Base-by-base conservation (phyloP, 2,329 filamentous ascomycete species). In the Sclerotinia nivalis region DNA sequence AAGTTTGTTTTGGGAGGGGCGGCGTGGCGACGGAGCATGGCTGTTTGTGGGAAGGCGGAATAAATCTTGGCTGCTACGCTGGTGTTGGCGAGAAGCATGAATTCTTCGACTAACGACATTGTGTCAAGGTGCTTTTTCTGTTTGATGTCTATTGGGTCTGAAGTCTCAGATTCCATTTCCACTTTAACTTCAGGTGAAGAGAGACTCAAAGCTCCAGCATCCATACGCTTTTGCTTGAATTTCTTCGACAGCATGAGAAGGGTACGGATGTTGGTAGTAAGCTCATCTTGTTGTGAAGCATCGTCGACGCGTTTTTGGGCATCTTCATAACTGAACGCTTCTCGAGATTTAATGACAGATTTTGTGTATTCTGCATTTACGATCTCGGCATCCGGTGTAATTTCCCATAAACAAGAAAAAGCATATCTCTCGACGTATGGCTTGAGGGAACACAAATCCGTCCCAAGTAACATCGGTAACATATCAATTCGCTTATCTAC, bases 401-500 rank as follows among this genome's bases (percentile, higher is more conserved):
- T 84, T 80, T 99, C 95, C 96, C 96, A 96, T 28, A 95, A 82
- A 10, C 91, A 90, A 0, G 92, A 95, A 78, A 96, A 96, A 40
- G 93, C 92, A 77, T 89, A 96, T 13, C 92, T 92, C 82, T 99
- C 96, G n/a, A 99, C 93, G 76, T 97, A 96, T 0, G 96, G 96
- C 80, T 98, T 98, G 28, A 99, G 84, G 0, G 96, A 99, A 82
- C 96, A 99, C 1, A 99, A 85, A 77, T 99, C 94, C 0, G 96
- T 99, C 70, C 96, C 96, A 18, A 99, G 89, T 45, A 99, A 89
- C 86, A 93, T 94, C 0, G 96, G 96, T 80, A 99, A 86, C 96
- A 99, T 99, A 83, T 99, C 96, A 76, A 99, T 99, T 76, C 96
- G 93, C 85, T 99, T 99, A 81, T 99, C 96, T 4, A 99, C 96